Evolutionary conservation across 805 yeast species (phyloP), one percentile per base, ranked within the genome.

Genomic region (Metschnikowia arizonensis): DNA sequence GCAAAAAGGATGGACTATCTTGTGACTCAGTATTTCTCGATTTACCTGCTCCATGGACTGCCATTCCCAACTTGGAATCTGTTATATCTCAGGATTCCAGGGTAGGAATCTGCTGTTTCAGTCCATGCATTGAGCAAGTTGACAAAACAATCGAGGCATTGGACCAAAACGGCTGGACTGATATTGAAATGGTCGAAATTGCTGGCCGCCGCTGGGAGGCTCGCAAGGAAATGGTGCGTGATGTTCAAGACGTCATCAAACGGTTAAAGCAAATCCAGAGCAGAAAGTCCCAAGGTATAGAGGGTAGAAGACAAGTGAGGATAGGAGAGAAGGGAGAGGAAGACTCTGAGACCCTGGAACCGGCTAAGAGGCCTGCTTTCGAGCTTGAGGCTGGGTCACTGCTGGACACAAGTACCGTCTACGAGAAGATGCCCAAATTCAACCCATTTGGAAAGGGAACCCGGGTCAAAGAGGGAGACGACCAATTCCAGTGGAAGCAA

Each of bases 81-180:
- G 95, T 85, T 1, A 74, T 86, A 12, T 67, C 85, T 7, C 62
- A 68, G 7, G 66, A 66, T 15, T 69, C 73, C 45, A 71, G 73
- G 23, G 86, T 81, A 18, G 81, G 85, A 2, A 76, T 93, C 44
- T 93, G 99, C 66, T 93, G 99, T 65, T 93, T 93, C 61, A 87
- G 96, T 32, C 99, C 99, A 8, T 93, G 99, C 65, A 86, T 93
- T 39, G 99, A 93, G 66, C 99, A 93, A 68, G 99, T 93, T 3
- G 84, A 84, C 47, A 83, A 86, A 60, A 87, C 98, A 0, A 81
- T 91, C 10, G 83, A 79, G 52, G 83, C 86, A 0, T 68, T 93
- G 47, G 82, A 83, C 53, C 76, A 71, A 28, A 62, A 82, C 34
- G 96, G 95, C 1, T 93, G 97, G 96, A 74, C 78, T 4, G 76